Evolutionary conservation across 805 yeast species (phyloP).

Genomic region (Candida odintsovae): DNA sequence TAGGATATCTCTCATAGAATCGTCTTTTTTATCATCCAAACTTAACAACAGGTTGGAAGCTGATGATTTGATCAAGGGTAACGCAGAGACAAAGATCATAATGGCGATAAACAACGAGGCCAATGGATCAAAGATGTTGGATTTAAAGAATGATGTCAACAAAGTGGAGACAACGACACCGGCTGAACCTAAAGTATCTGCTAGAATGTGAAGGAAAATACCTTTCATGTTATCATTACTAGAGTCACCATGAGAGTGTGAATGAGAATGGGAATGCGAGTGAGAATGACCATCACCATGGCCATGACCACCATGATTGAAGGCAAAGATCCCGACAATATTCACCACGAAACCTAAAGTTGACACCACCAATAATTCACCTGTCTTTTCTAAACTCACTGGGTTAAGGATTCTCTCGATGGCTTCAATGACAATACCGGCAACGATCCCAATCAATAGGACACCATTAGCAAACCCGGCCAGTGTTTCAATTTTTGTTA

Average conservation of each 20-base stretch:
- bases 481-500: slow-evolving; percentile 78
- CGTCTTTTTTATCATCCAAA: slow-evolving; percentile 54
- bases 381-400: slow-evolving; percentile 68
- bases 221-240: slow-evolving; percentile 85
- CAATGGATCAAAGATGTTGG: slow-evolving; percentile 82
- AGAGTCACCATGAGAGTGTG: slow-evolving; percentile 24
- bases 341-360: slow-evolving; percentile 81
- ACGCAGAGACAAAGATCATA: slow-evolving; percentile 72
- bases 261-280: slow-evolving; percentile 26
- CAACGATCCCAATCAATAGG: slow-evolving; percentile 78
- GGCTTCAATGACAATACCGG: slow-evolving; percentile 84
- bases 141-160: slow-evolving; percentile 59
- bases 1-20: slow-evolving; percentile 54
- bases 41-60: slow-evolving; percentile 67
- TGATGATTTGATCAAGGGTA: slow-evolving; percentile 80
- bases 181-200: slow-evolving; percentile 94
- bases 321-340: slow-evolving; percentile 88
- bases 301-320: slow-evolving; percentile 67
- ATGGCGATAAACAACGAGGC: slow-evolving; percentile 85
- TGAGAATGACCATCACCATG: slow-evolving; percentile 45
- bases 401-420: slow-evolving; percentile 76
- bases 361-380: slow-evolving; percentile 81
- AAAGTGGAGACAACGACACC: slow-evolving; percentile 93
- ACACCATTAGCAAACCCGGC: slow-evolving; percentile 97
- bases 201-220: slow-evolving; percentile 85